Base-by-base conservation (phyloP, 2,329 filamentous ascomycete species). In the Diaporthe sp. region DNA sequence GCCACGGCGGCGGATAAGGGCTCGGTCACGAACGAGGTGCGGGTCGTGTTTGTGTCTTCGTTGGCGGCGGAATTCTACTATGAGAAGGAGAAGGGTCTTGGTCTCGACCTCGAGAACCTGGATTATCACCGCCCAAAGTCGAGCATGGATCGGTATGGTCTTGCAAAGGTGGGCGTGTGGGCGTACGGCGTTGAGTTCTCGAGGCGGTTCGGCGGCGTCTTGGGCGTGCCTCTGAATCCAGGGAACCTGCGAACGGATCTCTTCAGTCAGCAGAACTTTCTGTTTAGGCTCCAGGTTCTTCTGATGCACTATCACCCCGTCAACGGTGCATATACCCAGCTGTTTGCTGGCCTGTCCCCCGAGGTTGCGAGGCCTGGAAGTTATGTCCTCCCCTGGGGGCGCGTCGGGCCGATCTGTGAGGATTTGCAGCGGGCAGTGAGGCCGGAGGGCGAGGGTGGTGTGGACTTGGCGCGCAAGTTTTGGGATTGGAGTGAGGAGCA, bases 401-500 rank as follows among this genome's bases (percentile, higher is more conserved):
- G 71, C 81, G 10, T 85, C 61, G 77, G 80, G 72, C 77, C 78
- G 5, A 76, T 83, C 4, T 78, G 81, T 0, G 73, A 77, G 5
- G 82, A 82, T 7, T 74, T 85, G 39, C 72, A 77, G 0, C 70
- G 74, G 5, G 79, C 79, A 4, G 78, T 77, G 15, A 80, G 82
- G 73, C 68, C 79, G 3, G 79, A 81, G 72, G 77, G 77, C 2
- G 84, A 85, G 53, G 84, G 84, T 4, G 84, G 84, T 6, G 81
- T 78, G 2, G 84, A 83, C 2, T 78, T 78, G 39, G 81, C 79
- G 5, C 77, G 80, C 66, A 79, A 81, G 56, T 85, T 85, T 65
- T 86, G 83, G 83, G 77, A 82, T 6, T 86, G 85, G 85, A 82
- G 80, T 2, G 81, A 85, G 70, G 79, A 81, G 30, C 30, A 66